Conservation (phyloP, 1,284 basidiomycete genomes). For the Cutaneotrichosporon sp. region DNA sequence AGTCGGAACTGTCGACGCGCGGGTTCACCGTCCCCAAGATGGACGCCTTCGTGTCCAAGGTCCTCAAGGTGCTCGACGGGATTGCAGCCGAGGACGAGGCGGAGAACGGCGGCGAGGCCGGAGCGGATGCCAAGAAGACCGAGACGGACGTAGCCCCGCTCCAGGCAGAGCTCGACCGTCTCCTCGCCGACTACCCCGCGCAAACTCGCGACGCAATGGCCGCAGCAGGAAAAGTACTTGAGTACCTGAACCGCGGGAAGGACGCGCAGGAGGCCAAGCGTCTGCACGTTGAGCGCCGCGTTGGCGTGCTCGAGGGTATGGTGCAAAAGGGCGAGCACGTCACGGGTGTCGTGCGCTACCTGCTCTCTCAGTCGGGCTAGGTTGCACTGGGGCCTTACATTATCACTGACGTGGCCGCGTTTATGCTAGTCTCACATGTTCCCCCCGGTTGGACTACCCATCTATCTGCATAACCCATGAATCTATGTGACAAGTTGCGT, state of each 20-base stretch:
- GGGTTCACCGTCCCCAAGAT: conserved; percentile 31
- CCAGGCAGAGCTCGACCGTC: conserved; percentile 23
- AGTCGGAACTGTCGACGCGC: conserved; percentile 21
- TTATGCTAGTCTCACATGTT: background rate
- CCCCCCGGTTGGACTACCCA: background rate
- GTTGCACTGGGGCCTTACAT: background rate
- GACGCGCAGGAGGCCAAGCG: conserved; percentile 40
- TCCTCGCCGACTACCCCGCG: conserved; percentile 25
- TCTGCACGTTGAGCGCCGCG: conserved; percentile 37
- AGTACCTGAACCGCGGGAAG: conserved; percentile 38
- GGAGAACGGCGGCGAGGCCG: background rate
- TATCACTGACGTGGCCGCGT: background rate
- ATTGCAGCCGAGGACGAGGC: conserved; percentile 40
- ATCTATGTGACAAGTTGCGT: background rate
- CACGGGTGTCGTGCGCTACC: conserved; percentile 38
- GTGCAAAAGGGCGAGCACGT: conserved; percentile 43
- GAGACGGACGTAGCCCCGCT: conserved; percentile 15
- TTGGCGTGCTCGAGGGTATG: conserved; percentile 45
- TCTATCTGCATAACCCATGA: background rate
- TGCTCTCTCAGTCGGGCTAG: conserved; percentile 23
- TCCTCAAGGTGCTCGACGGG: conserved; percentile 43
- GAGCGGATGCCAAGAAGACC: background rate
- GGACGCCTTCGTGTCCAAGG: conserved; percentile 40
- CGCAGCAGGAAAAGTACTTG: conserved; percentile 30
- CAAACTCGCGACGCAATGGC: conserved; percentile 39